phyloP scores from a whole-genome alignment of 805 yeast genomes.

The Tetrapisispora taiwanensis region DNA sequence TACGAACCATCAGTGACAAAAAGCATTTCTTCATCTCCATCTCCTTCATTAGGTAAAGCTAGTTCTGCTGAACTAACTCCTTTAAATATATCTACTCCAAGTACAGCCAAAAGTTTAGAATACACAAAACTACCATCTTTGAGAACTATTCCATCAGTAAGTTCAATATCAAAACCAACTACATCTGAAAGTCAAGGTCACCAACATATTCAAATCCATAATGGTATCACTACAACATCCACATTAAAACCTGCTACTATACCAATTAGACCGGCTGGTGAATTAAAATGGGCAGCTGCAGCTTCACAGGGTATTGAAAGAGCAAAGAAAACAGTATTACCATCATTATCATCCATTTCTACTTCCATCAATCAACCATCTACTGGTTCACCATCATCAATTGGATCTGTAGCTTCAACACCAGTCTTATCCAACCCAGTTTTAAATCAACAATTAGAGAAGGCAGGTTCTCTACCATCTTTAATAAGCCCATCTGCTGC shows the following conservation, averaged over 20 bases:
- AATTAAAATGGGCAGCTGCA: conserved; percentile 46
- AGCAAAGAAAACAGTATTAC: conserved; percentile 12
- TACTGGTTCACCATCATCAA: background rate
- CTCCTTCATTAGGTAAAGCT: conserved; percentile 3
- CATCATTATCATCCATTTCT: background rate
- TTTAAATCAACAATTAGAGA: conserved; percentile 8
- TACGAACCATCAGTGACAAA: background rate
- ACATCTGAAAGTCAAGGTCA: conserved; percentile 14
- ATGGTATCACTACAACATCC: conserved; percentile 25
- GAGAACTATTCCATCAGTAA: conserved; percentile 2
- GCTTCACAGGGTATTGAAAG: conserved; percentile 33
- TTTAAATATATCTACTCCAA: conserved; percentile 9
- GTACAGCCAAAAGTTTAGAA: conserved; percentile 12
- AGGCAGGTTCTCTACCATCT: conserved; percentile 3
- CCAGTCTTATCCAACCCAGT: conserved; percentile 14
- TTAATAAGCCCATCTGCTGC: background rate
- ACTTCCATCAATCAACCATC: background rate
- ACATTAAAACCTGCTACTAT: conserved; percentile 43
- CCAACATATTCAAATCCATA: conserved; percentile 26
- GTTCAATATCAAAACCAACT: conserved; percentile 2
- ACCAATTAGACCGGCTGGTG: conserved; percentile 45
- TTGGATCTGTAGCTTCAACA: conserved; percentile 7
- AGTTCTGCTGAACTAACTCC: conserved; percentile 4
- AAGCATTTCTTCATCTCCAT: conserved; percentile 15
- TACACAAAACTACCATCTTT: conserved; percentile 4